Conservation (phyloP, 768 basidiomycete species). For the Lactifluus hygrophoroides region DNA sequence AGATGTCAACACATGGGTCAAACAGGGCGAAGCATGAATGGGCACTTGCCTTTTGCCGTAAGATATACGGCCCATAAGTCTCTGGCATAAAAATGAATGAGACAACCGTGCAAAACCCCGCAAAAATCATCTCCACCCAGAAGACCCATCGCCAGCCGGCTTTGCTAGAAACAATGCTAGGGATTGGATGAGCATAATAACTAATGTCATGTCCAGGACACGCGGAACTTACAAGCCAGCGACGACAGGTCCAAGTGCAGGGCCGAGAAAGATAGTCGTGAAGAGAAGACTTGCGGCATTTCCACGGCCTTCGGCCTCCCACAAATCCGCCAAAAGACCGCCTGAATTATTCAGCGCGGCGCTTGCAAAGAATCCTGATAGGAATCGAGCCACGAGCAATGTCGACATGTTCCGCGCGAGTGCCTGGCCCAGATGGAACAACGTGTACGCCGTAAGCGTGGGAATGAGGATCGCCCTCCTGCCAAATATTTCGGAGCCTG, state of each 20-base stretch:
- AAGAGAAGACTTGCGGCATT: conserved; percentile 16
- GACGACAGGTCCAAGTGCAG: conserved; percentile 21
- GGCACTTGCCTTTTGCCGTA: conserved; percentile 1
- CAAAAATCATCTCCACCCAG: conserved; percentile 10
- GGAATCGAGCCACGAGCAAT: conserved; percentile 21
- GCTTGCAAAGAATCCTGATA: conserved; percentile 22
- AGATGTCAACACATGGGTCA: not conserved
- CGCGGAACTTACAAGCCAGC: conserved; percentile 13
- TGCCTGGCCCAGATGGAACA: conserved; percentile 10
- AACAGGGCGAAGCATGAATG: not conserved
- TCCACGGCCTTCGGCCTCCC: conserved; percentile 20
- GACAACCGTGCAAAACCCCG: not conserved
- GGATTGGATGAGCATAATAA: not conserved
- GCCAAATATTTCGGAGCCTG: conserved; percentile 17
- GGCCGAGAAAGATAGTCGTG: conserved; percentile 21
- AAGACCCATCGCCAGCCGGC: conserved; percentile 11
- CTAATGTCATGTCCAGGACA: not conserved
- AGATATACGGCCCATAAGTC: conserved; percentile 1
- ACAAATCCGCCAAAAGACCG: conserved; percentile 22
- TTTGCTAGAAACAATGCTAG: conserved; percentile 1
- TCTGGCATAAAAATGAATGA: conserved; percentile 1
- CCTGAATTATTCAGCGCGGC: conserved; percentile 19
- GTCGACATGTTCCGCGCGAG: conserved; percentile 13
- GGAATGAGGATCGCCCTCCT: conserved; percentile 13
- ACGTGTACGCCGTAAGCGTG: conserved; percentile 7